These are phyloP conservation scores for Alternaria metachromatica DNA, from an alignment of 2,329 filamentous ascomycete genomes.

Conservation along the genomic window DNA sequence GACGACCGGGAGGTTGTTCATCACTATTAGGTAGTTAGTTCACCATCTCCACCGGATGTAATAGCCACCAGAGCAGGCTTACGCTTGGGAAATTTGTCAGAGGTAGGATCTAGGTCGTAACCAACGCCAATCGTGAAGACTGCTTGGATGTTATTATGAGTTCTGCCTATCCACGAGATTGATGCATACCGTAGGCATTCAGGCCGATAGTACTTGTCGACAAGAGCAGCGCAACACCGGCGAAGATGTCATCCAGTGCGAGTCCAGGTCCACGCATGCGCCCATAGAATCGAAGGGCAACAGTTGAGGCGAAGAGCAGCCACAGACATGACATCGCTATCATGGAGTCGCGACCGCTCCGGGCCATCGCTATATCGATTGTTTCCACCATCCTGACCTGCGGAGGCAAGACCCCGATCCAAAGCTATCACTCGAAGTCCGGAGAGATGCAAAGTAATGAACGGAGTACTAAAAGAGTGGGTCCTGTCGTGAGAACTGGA, in stretches of 20 bases:
- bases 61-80: not conserved
- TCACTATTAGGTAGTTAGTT: conserved; percentile 9
- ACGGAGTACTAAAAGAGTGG: not conserved
- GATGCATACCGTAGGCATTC: conserved; percentile 16
- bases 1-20: conserved; percentile 24
- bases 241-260: conserved; percentile 25
- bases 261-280: conserved; percentile 25
- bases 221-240: conserved; percentile 21
- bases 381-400: conserved; percentile 11
- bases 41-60: not conserved
- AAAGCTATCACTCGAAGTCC: not conserved
- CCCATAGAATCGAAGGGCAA: conserved; percentile 21
- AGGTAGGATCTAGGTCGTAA: conserved; percentile 18
- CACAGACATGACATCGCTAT: conserved; percentile 28
- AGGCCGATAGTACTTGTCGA: conserved; percentile 26
- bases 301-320: conserved; percentile 19
- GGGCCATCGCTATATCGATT: conserved; percentile 21
- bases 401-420: not conserved
- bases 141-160: not conserved
- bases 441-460: not conserved
- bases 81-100: conserved; percentile 20
- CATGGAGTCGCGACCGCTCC: conserved; percentile 24
- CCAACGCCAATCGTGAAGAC: conserved; percentile 30
- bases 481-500: not conserved
- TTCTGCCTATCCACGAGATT: not conserved